A percentile compares a stretch with the other conserved stretches of the same genome.
Conservation (phyloP, 192 early-diverging fungal species). For the Backusella tarrabulga region DNA sequence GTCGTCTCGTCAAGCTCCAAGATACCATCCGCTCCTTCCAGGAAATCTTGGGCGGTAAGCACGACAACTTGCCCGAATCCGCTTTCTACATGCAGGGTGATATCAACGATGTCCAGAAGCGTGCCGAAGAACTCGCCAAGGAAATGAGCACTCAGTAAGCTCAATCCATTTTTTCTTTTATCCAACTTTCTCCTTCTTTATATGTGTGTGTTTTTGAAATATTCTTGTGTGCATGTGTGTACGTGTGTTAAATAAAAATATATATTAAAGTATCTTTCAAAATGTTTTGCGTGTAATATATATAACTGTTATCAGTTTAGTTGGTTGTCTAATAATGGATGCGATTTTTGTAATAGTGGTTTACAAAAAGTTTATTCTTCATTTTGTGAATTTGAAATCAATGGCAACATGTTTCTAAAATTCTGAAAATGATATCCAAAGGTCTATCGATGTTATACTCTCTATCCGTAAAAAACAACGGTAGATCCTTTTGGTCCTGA, state of each 20-base stretch:
- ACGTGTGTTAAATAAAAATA: not conserved
- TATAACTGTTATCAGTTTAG: conserved; percentile 50
- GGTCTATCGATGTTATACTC: too few relatives aligned
- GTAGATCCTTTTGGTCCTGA: too few relatives aligned
- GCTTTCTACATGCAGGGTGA: conserved; percentile 99
- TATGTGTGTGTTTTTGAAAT: conserved; percentile 5
- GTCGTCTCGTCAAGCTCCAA: conserved; percentile 84
- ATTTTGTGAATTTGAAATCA: too few relatives aligned
- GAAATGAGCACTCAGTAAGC: conserved; percentile 28
- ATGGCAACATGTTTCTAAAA: too few relatives aligned
- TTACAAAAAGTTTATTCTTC: too few relatives aligned
- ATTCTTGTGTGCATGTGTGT: not conserved
- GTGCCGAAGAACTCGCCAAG: conserved; percentile 64
- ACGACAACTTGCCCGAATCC: conserved; percentile 91
- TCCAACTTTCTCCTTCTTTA: not conserved
- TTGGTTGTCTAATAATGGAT: too few relatives aligned
- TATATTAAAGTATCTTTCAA: not conserved
- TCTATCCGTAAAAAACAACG: too few relatives aligned
- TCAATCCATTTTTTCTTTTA: not conserved
- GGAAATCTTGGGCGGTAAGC: conserved; percentile 97
- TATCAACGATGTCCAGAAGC: conserved; percentile 90
- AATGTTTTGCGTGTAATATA: not conserved
- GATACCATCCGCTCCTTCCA: conserved; percentile 98
- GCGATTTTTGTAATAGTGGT: too few relatives aligned
- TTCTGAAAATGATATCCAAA: too few relatives aligned